Evolutionary conservation across 2,329 filamentous ascomycete genomes (phyloP).

Genomic region (Xylaria polymorpha): DNA sequence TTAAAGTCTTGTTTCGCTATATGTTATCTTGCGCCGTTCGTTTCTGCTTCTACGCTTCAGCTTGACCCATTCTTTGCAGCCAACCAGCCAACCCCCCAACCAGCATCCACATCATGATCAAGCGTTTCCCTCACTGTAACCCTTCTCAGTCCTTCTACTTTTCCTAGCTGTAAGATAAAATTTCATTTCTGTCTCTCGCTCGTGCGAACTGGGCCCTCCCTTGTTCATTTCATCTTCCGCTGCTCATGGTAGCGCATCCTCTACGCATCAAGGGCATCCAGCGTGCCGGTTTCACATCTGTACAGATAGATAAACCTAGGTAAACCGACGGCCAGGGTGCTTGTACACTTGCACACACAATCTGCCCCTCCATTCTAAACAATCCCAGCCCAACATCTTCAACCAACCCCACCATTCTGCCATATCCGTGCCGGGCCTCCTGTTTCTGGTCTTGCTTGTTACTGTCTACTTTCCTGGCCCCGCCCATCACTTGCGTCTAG

Average conservation of each 20-base stretch:
- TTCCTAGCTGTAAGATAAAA: constrained; percentile 45
- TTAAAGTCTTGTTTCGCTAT: constrained; percentile 16
- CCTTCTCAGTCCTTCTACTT: constrained; percentile 39
- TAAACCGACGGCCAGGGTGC: neutral
- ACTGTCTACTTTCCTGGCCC: neutral
- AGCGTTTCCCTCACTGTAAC: constrained; percentile 37
- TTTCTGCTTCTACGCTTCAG: constrained; percentile 12
- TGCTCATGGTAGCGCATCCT: neutral
- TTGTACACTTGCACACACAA: constrained; percentile 4
- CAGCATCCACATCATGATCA: constrained; percentile 46
- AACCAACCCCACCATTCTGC: constrained; percentile 17
- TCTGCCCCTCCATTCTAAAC: constrained; percentile 29
- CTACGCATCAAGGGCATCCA: constrained; percentile 2
- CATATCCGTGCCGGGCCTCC: neutral
- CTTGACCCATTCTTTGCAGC: constrained; percentile 16
- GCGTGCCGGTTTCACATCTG: constrained; percentile 8
- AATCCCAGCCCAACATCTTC: constrained; percentile 19
- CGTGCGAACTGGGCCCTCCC: neutral
- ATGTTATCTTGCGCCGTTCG: constrained; percentile 16
- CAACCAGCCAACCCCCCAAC: constrained; percentile 17
- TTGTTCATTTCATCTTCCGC: neutral
- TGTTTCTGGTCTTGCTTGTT: neutral
- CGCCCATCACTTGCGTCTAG: neutral
- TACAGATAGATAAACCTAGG: neutral
- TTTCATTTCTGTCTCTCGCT: neutral